These are phyloP conservation scores for Ophidiomyces ophidiicola DNA, from an alignment of 2,329 filamentous ascomycete genomes.

Conservation along the genomic window DNA sequence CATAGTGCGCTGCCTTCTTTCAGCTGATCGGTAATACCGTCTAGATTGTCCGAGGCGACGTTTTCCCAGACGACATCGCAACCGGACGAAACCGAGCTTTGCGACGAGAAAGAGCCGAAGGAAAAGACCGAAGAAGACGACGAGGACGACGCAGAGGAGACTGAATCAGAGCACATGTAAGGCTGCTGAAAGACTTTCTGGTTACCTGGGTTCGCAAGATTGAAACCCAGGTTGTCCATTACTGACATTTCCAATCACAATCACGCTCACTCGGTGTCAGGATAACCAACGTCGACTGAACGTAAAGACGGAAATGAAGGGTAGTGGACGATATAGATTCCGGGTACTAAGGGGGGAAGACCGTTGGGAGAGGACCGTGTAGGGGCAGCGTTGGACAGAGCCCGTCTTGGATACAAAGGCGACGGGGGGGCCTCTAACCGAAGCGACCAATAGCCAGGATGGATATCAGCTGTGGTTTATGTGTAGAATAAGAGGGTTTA, in stretches of 20 bases:
- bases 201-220: slow-evolving; percentile 27
- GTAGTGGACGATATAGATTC: slow-evolving; percentile 12
- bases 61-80: slow-evolving; percentile 42
- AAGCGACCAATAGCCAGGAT: slow-evolving; percentile 11
- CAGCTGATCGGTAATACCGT: no score
- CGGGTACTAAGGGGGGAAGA: slow-evolving; percentile 6
- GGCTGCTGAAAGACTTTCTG: slow-evolving; percentile 28
- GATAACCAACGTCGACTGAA: neutral
- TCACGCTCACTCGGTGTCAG: slow-evolving; percentile 1
- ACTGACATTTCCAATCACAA: slow-evolving; percentile 29
- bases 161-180: slow-evolving; percentile 54
- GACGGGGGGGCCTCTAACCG: slow-evolving; percentile 16
- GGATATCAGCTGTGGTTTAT: neutral
- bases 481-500: neutral
- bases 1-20: no score
- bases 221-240: slow-evolving; percentile 35
- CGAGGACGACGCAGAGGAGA: slow-evolving; percentile 64
- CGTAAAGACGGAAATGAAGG: neutral
- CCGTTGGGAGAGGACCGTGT: slow-evolving; percentile 15
- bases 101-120: slow-evolving; percentile 49
- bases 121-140: slow-evolving; percentile 71
- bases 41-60: slow-evolving; percentile 22
- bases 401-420: slow-evolving; percentile 16
- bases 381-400: slow-evolving; percentile 9
- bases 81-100: slow-evolving; percentile 57